Evolutionary conservation across 208 protist genomes (phyloP).

Genomic region (Crithidia acanthocephali): DNA sequence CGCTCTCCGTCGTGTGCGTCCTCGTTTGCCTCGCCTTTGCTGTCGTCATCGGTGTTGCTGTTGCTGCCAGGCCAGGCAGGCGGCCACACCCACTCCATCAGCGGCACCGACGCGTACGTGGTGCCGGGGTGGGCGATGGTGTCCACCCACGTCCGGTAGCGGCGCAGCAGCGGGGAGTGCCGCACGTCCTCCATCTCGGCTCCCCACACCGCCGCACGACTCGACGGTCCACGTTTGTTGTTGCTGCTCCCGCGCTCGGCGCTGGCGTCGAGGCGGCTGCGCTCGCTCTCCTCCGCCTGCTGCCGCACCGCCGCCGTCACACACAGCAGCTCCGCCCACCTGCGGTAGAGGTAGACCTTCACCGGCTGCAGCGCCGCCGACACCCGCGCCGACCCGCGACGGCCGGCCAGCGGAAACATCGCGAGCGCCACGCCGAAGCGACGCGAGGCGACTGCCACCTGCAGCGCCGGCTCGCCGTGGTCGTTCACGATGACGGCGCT

Average conservation of each 20-base stretch:
- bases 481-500: constrained; percentile 35
- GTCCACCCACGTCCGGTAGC: constrained; percentile 31
- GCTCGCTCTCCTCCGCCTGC: constrained; percentile 21
- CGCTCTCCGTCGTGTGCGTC: background rate
- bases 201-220: background rate
- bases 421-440: constrained; percentile 38
- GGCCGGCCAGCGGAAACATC: constrained; percentile 37
- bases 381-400: constrained; percentile 24
- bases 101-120: constrained; percentile 32
- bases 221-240: too few relatives aligned
- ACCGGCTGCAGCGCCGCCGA: constrained; percentile 27
- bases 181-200: constrained; percentile 8
- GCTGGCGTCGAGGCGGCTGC: constrained; percentile 16
- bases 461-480: constrained; percentile 35
- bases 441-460: constrained; percentile 41
- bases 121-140: constrained; percentile 15
- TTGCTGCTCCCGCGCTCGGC: background rate
- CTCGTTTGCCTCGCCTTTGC: background rate
- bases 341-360: constrained; percentile 27
- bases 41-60: background rate
- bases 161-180: constrained; percentile 20
- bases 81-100: constrained; percentile 36
- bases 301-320: constrained; percentile 16
- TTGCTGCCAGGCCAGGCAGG: constrained; percentile 17
- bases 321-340: constrained; percentile 29